Conservation (phyloP, 2,329 filamentous ascomycete species). For the Fusarium euwallaceae region DNA sequence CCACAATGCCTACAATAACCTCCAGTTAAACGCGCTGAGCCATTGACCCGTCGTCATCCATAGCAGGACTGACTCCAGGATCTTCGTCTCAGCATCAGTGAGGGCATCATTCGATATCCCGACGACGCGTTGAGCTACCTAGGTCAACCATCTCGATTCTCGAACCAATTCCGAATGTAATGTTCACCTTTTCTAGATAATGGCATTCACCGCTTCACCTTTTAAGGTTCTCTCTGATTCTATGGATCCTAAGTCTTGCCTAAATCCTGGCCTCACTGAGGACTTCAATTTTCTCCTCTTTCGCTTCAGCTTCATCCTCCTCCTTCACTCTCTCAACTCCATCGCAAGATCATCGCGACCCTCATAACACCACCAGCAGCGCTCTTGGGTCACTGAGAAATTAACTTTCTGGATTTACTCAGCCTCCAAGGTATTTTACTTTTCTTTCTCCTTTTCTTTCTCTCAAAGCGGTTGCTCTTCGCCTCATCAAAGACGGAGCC, state of each 20-base stretch:
- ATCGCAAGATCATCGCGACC: not conserved
- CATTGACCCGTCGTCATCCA: too few species aligned
- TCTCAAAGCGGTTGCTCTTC: not conserved
- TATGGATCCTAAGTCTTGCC: not conserved
- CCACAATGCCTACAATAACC: too few species aligned
- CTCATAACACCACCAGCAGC: not conserved
- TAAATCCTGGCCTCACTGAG: not conserved
- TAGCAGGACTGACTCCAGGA: too few species aligned
- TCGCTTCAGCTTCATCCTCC: not conserved
- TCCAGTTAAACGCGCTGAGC: too few species aligned
- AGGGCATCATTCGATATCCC: too few species aligned
- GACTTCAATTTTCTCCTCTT: not conserved
- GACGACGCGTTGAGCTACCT: not conserved
- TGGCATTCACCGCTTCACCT: accelerated
- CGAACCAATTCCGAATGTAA: not conserved
- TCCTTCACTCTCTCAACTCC: not conserved
- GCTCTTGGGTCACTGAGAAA: not conserved
- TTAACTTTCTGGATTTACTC: not conserved
- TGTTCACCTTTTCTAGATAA: not conserved
- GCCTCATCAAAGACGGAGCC: too few species aligned
- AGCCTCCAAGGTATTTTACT: not conserved
- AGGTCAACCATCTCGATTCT: not conserved
- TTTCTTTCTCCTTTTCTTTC: not conserved
- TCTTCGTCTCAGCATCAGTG: too few species aligned
- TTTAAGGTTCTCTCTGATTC: not conserved